phyloP scores from a whole-genome alignment of 345 rosid species.

The Populus nigra region DNA sequence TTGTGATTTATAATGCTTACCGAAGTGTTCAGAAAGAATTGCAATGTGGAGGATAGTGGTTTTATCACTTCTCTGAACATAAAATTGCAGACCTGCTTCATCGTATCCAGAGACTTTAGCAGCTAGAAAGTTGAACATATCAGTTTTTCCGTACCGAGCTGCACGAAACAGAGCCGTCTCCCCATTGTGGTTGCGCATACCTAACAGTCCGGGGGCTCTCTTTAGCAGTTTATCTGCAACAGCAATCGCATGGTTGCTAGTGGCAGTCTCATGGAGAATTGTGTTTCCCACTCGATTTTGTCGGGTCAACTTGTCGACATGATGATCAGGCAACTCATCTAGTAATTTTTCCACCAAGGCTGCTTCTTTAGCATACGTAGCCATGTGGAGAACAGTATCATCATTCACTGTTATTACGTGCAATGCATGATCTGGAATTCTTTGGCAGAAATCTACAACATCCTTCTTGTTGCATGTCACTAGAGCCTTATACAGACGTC shows the following conservation, averaged over 20 bases:
- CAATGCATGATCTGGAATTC: too few species aligned
- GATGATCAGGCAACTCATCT: not conserved
- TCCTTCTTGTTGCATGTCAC: too few species aligned
- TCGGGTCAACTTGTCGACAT: not conserved
- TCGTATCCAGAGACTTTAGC: not conserved
- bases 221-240: not conserved
- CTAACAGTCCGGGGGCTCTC: not conserved
- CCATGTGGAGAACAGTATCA: too few species aligned
- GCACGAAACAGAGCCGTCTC: slow-evolving; percentile 7
- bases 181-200: slow-evolving; percentile 8
- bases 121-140: not conserved
- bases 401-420: too few species aligned
- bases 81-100: not conserved
- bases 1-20: not conserved
- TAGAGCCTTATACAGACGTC: not conserved
- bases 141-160: not conserved
- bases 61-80: not conserved
- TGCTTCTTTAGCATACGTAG: too few species aligned
- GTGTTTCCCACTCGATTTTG: not conserved
- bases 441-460: too few species aligned
- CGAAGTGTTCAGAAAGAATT: slow-evolving; percentile 2
- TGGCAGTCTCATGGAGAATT: not conserved
- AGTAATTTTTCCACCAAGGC: not conserved
- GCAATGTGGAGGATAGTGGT: slow-evolving; percentile 9
- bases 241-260: not conserved